Evolutionary conservation across 2,329 filamentous ascomycete species (phyloP).

Genomic region (Alternaria burnsii): DNA sequence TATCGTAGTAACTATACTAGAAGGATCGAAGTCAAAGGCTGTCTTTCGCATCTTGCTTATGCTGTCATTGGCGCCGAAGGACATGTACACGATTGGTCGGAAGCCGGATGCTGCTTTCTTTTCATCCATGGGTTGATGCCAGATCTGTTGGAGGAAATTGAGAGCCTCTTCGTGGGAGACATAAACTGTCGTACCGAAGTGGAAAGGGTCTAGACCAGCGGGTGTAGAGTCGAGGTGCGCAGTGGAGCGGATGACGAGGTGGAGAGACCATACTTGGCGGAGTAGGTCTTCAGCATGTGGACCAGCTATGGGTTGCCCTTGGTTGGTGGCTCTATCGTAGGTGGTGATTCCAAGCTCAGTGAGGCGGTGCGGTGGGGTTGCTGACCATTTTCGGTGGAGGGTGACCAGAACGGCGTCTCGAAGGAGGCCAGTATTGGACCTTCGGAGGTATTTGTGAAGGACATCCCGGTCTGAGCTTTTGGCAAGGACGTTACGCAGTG

Average conservation of each 20-base stretch:
- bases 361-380: slow-evolving; percentile 14
- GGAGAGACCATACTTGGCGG: slow-evolving; percentile 21
- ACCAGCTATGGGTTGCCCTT: slow-evolving; percentile 10
- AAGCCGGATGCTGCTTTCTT: slow-evolving; percentile 7
- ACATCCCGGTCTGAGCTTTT: slow-evolving; percentile 6
- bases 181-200: slow-evolving; percentile 27
- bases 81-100: slow-evolving; percentile 25
- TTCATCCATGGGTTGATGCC: slow-evolving; percentile 24
- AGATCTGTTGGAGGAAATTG: slow-evolving; percentile 18
- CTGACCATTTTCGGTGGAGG: slow-evolving; percentile 21
- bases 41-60: slow-evolving; percentile 5
- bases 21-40: slow-evolving; percentile 23
- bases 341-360: slow-evolving; percentile 29
- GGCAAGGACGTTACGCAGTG: slow-evolving; percentile 2
- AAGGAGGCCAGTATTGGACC: slow-evolving; percentile 4
- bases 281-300: slow-evolving; percentile 27
- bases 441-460: slow-evolving; percentile 15
- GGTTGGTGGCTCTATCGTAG: slow-evolving; percentile 13
- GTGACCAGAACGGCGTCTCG: slow-evolving; percentile 24
- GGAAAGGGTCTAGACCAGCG: slow-evolving; percentile 15
- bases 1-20: slow-evolving; percentile 15
- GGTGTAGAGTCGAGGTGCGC: slow-evolving; percentile 18
- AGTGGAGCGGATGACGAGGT: slow-evolving; percentile 19
- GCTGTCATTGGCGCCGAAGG: slow-evolving; percentile 16
- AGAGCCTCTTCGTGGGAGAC: slow-evolving; percentile 13